phyloP scores from a whole-genome alignment of 768 basidiomycete genomes.

The Psilocybe cubensis region DNA sequence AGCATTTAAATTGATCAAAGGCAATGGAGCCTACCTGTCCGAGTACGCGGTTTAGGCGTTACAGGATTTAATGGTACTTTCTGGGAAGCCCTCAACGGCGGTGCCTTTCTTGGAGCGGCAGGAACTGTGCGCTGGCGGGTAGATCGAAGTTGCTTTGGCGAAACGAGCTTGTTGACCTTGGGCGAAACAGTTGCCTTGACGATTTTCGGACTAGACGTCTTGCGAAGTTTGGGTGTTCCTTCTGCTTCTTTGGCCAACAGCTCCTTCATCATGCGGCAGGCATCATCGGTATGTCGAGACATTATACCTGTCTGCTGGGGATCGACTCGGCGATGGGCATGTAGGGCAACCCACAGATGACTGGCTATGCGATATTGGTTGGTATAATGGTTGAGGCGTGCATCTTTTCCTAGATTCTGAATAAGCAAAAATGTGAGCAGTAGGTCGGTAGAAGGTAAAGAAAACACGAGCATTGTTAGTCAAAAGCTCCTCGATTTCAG shows the following conservation, averaged over 20 bases:
- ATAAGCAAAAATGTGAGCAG: not conserved
- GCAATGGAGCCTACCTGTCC: conserved; percentile 32
- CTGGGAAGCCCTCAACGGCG: conserved; percentile 23
- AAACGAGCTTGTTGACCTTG: conserved; percentile 20
- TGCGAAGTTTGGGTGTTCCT: conserved; percentile 19
- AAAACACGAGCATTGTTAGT: conserved; percentile 40
- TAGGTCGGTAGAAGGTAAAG: not conserved
- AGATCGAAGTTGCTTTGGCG: conserved; percentile 22
- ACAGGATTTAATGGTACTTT: conserved; percentile 33
- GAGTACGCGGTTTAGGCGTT: conserved; percentile 47
- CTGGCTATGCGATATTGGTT: conserved; percentile 55
- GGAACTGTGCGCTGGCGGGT: conserved; percentile 24
- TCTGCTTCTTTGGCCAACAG: conserved; percentile 26
- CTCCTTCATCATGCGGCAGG: conserved; percentile 49
- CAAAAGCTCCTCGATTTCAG: conserved; percentile 46
- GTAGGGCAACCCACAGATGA: conserved; percentile 73
- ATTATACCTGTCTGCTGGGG: conserved; percentile 48
- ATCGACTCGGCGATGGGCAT: conserved; percentile 61
- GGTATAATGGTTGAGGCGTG: conserved; percentile 31
- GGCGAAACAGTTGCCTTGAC: conserved; percentile 21
- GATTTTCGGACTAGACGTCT: conserved; percentile 24
- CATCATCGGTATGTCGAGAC: conserved; percentile 54
- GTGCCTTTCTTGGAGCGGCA: conserved; percentile 31
- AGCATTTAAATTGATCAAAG: not conserved
- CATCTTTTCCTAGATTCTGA: conserved; percentile 41